Conservation (phyloP, 441 rosid genomes). For the Euphorbia schlechtendalii region DNA sequence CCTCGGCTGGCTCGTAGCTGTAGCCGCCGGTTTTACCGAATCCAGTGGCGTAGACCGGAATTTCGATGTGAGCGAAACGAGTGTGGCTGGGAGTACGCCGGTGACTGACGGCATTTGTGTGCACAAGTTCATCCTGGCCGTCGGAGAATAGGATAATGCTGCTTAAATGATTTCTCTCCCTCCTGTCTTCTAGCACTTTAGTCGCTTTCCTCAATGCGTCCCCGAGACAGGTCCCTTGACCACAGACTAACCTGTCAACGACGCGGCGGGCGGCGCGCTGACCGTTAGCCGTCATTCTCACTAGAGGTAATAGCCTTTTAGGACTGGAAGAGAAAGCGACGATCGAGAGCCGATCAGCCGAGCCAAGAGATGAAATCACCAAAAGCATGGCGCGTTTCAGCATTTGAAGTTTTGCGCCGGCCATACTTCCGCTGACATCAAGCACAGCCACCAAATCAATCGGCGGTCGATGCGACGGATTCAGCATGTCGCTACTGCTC, state of each 20-base stretch:
- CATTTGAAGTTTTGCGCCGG: slow-evolving; percentile 43
- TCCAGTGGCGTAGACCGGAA: slow-evolving; percentile 63
- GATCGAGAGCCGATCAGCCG: slow-evolving; percentile 78
- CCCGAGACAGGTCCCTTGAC: slow-evolving; percentile 54
- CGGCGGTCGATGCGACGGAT: slow-evolving; percentile 49
- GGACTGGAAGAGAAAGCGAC: slow-evolving; percentile 60
- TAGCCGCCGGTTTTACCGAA: slow-evolving; percentile 46
- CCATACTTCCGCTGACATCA: slow-evolving; percentile 56
- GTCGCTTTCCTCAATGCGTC: slow-evolving; percentile 85
- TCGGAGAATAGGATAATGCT: slow-evolving; percentile 57
- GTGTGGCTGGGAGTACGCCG: slow-evolving; percentile 34
- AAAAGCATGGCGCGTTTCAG: slow-evolving; percentile 65
- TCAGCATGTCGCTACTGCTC: slow-evolving; percentile 22
- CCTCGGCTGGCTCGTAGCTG: slow-evolving; percentile 49
- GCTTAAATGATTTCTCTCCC: slow-evolving; percentile 58
- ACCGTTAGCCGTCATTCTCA: slow-evolving; percentile 64
- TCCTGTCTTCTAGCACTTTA: slow-evolving; percentile 79
- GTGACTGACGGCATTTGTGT: slow-evolving; percentile 30
- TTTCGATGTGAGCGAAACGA: slow-evolving; percentile 63
- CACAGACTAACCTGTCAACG: slow-evolving; percentile 57
- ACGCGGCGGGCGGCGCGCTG: slow-evolving; percentile 67
- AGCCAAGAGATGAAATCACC: slow-evolving; percentile 53
- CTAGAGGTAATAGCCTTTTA: slow-evolving; percentile 56
- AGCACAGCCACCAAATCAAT: slow-evolving; percentile 76
- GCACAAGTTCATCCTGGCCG: slow-evolving; percentile 40